phyloP scores from a whole-genome alignment of 139 green algal species.

The Chlorella sp. region DNA sequence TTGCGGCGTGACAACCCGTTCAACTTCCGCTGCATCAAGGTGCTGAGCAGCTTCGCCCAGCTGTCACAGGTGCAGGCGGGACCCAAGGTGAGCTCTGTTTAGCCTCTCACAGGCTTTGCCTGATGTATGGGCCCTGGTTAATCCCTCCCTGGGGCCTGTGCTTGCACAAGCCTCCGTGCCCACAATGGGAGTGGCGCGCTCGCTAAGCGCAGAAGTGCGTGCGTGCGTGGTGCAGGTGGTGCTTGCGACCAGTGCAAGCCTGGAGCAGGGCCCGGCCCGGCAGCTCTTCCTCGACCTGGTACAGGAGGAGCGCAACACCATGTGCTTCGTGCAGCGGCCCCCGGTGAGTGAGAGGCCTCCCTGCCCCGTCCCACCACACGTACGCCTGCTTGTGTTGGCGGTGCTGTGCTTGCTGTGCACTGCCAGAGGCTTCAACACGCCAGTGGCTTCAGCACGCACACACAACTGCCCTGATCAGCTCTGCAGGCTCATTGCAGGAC shows the following conservation, averaged over 20 bases:
- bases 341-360: slow-evolving; percentile 20
- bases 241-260: slow-evolving; percentile 56
- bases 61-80: slow-evolving; percentile 32
- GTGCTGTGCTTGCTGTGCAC: no score
- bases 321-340: slow-evolving; percentile 67
- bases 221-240: slow-evolving; percentile 72
- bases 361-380: no score
- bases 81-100: slow-evolving; percentile 32
- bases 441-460: no score
- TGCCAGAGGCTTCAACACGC: no score
- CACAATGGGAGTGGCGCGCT: no score
- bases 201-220: no score
- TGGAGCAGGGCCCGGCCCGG: slow-evolving; percentile 62
- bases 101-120: no score
- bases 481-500: background rate
- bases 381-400: no score
- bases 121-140: no score
- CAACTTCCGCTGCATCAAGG: slow-evolving; percentile 42
- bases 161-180: no score
- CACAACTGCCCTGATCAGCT: no score
- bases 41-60: slow-evolving; percentile 42
- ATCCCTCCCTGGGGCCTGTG: no score
- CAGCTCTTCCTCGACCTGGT: slow-evolving; percentile 82
- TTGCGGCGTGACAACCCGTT: slow-evolving; percentile 64
- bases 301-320: slow-evolving; percentile 52